Base-by-base conservation (phyloP, 2,329 filamentous ascomycete species). In the Bipolaris zeicola region DNA sequence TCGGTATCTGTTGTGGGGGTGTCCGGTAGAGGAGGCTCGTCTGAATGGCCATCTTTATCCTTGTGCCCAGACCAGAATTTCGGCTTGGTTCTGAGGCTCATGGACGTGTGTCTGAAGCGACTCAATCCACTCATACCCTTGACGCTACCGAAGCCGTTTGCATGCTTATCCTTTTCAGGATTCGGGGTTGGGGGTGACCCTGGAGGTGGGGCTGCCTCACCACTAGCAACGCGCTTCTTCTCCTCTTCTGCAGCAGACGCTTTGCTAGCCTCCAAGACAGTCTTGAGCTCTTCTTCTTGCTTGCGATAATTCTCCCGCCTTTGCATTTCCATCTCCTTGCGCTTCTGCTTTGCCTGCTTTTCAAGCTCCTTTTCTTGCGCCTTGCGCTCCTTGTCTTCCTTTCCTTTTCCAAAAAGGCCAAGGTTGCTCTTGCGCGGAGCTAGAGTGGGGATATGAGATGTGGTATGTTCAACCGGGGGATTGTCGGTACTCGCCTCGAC, bases 81-180 rank as follows among this genome's bases (percentile, higher is more conserved):
- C 64, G 90, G 89, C 75, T 89, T 91, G 61, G 88, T 86, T 46
- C 90, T 85, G 79, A 96, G 84, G 61, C 90, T 92, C 79, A 91
- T 94, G 74, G 88, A 91, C 8, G 86, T 86, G 52, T 88, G 83
- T 64, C 87, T 85, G 62, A 90, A 87, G 42, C 90, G 83, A 67
- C 85, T 86, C 39, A 95, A 78, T 6, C 79, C 76, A 48, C 73
- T 63, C 34, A 63, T 65, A 18, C 66, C 64, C 18, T 64, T 64
- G 7, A 75, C 63, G 22, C 74, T 76, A 48, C 73, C 76, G 20
- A 60, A 58, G 5, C 81, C 79, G 44, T 78, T 78, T 20, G 76
- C 68, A 36, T 62, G 60, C 16, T 63, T 65, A 6, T 55, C 50
- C 13, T 57, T 55, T 11, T 48, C 50, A 16, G 43, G 44, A 6